Evolutionary conservation across 805 yeast species (phyloP).

Genomic region (Metschnikowia continentalis): DNA sequence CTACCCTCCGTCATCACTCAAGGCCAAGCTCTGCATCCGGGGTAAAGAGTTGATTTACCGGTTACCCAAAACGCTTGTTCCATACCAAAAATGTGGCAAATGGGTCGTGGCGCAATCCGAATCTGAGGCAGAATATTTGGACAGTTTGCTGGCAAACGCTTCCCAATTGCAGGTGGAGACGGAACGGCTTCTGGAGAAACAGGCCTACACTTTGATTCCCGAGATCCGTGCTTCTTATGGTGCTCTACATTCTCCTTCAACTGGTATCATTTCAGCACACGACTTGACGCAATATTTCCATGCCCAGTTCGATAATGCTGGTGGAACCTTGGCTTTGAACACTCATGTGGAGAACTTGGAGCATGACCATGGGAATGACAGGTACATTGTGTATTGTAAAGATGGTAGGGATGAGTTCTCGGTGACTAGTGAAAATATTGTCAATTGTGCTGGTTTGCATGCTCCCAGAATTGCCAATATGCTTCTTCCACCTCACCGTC

Average conservation of each 20-base stretch:
- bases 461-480: conserved; percentile 71
- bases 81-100: conserved; percentile 66
- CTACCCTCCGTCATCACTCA: conserved; percentile 65
- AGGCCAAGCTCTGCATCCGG: conserved; percentile 63
- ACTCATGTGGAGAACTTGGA: conserved; percentile 50
- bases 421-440: conserved; percentile 51
- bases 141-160: conserved; percentile 49
- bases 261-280: conserved; percentile 85
- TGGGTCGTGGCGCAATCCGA: conserved; percentile 85
- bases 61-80: conserved; percentile 38
- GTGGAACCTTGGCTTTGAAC: conserved; percentile 62
- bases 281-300: conserved; percentile 59
- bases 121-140: conserved; percentile 55
- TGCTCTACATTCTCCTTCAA: conserved; percentile 67
- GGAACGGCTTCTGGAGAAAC: conserved; percentile 44
- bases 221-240: conserved; percentile 59
- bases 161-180: conserved; percentile 52
- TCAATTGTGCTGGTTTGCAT: conserved; percentile 77
- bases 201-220: conserved; percentile 56
- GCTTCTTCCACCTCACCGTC: conserved; percentile 60
- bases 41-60: conserved; percentile 69
- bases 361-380: conserved; percentile 18
- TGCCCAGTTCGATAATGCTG: conserved; percentile 50
- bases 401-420: conserved; percentile 32
- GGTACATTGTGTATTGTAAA: conserved; percentile 23